These are phyloP conservation scores for Jacaranda mimosifolia DNA, from an alignment of 257 asterid species.

Conservation along the genomic window DNA sequence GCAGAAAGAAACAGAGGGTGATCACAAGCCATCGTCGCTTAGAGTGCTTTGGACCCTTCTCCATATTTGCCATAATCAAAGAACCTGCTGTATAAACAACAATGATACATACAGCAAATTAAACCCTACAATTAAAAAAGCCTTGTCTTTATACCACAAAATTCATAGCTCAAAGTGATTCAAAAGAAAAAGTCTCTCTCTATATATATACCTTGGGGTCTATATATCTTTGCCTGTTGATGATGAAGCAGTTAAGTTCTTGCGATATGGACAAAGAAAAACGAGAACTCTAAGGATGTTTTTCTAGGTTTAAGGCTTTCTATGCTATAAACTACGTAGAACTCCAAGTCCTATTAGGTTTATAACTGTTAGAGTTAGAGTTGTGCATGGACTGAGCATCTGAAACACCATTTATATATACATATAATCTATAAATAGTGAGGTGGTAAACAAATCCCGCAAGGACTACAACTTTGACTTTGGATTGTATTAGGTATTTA, in stretches of 20 bases:
- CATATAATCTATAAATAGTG: conserved; percentile 12
- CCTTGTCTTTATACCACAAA: too few species aligned
- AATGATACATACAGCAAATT: background rate
- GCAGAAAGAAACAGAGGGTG: conserved; percentile 29
- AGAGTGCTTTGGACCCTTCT: conserved; percentile 19
- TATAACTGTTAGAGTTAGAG: background rate
- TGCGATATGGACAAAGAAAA: background rate
- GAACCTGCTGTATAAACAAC: conserved; percentile 4
- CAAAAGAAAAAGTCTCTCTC: background rate
- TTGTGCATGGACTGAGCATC: background rate
- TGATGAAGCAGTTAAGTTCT: background rate
- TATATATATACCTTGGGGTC: background rate
- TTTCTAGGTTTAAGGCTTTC: background rate
- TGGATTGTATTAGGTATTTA: conserved; percentile 39
- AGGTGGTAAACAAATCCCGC: conserved; percentile 36
- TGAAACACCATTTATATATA: background rate
- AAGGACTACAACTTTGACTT: conserved; percentile 27
- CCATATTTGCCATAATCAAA: conserved; percentile 18
- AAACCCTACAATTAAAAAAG: background rate
- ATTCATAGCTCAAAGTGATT: too few species aligned
- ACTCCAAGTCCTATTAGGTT: background rate
- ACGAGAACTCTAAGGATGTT: background rate
- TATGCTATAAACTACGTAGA: too few species aligned
- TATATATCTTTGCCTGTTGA: too few species aligned
- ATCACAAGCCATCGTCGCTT: conserved; percentile 24